Evolutionary conservation across 495 filamentous ascomycete species (phyloP), one percentile per base, ranked within the genome.

Genomic region (Aspergillus sclerotioniger): DNA sequence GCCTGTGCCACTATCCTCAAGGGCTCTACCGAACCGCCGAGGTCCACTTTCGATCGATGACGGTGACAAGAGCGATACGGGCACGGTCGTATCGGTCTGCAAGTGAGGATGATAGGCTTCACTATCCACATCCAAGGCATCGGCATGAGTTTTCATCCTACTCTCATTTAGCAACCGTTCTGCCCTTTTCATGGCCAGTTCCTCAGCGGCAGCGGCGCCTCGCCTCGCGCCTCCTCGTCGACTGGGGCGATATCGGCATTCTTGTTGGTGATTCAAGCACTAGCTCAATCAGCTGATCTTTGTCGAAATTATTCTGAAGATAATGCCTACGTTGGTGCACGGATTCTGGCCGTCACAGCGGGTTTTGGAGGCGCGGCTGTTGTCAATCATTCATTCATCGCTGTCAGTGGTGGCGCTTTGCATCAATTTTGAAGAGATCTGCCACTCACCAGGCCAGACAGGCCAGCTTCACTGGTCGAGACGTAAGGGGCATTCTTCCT

Each of bases 391-490:
- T 25, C 2, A 61, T 44, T 25, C 45, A 17, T 13, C n/a, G 13
- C 46, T 49, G 62, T 63, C 53, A 62, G 54, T 47, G 56, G 54
- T n/a, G 28, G 16, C 37, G 31, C 47, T 46, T 57, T 46, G 54
- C 54, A 54, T 17, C 9, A 16, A n/a, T 45, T n/a, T 15, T 2
- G 2, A 37, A 9, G 16, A 48, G 9, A 44, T 21, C 29, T 2
- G 15, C 17, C 6, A 69, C 72, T 59, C 69, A 81, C 80, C 80
- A 83, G 56, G 72, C 69, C 29, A 82, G 70, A 60, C 80, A 83
- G n/a, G 79, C 80, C 37, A 76, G 70, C 66, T 83, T 83, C 0
- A 79, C 76, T 3, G 80, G 77, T 56, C 76, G 80, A 17, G 46
- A 19, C 41, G 39, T 15, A 13, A 50, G 58, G 32, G 58, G 37